These are phyloP conservation scores for Tricharina praecox DNA, from an alignment of 495 filamentous ascomycete species.

Conservation along the genomic window DNA sequence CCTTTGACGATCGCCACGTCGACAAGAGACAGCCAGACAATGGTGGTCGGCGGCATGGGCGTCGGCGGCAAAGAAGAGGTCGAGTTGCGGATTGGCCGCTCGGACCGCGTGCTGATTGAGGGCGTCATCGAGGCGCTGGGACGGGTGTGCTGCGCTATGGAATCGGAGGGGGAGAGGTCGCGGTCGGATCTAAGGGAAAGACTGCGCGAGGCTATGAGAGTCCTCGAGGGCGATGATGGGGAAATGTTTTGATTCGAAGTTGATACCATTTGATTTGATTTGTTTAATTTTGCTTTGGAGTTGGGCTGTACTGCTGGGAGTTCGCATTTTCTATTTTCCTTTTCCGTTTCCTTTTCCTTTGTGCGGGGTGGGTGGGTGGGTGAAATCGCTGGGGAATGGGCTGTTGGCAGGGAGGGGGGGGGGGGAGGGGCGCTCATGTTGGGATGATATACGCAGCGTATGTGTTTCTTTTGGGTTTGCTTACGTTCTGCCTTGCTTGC, in stretches of 20 bases:
- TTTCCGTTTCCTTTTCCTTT: neutral
- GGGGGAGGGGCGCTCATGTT: neutral
- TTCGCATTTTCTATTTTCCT: neutral
- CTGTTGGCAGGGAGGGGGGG: neutral
- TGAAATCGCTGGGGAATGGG: neutral
- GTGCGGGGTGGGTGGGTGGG: neutral
- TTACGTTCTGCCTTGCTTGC: neutral
- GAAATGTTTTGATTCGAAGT: slow-evolving; percentile 6
- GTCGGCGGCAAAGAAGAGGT: slow-evolving; percentile 2
- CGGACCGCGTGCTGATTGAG: slow-evolving; percentile 20
- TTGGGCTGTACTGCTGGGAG: neutral
- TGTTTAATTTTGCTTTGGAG: neutral
- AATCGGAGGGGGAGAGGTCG: slow-evolving; percentile 11
- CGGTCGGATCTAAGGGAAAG: slow-evolving; percentile 14
- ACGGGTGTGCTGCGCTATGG: slow-evolving; percentile 19
- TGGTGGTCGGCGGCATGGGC: slow-evolving; percentile 8
- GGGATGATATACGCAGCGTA: slow-evolving; percentile 2
- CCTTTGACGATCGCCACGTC: slow-evolving; percentile 3
- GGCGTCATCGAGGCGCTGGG: slow-evolving; percentile 21
- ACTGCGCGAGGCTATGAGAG: slow-evolving; percentile 15
- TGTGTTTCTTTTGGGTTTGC: neutral
- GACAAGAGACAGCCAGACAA: neutral
- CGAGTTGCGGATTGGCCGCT: slow-evolving; percentile 7
- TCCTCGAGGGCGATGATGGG: slow-evolving; percentile 11
- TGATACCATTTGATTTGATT: no score